phyloP scores from a whole-genome alignment of 345 rosid species.

The Psidium friedrichsthalianum region DNA sequence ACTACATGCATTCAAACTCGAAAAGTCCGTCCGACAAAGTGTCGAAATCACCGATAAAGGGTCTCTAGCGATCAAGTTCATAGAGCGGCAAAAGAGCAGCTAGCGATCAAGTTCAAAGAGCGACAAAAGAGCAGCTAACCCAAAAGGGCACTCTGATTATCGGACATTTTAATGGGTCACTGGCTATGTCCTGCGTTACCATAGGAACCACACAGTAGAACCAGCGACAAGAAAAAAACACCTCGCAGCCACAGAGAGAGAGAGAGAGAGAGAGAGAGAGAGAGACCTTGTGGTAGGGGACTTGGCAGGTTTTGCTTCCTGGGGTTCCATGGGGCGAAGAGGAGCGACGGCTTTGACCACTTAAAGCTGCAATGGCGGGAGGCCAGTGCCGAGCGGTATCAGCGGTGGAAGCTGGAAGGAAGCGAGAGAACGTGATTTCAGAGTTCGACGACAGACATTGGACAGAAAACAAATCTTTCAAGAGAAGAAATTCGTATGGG shows the following conservation, averaged over 20 bases:
- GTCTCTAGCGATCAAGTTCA: neutral
- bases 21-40: neutral
- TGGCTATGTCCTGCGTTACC: neutral
- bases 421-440: neutral
- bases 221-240: neutral
- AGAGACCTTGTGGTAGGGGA: neutral
- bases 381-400: neutral
- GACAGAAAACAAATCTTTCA: neutral
- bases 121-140: no score
- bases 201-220: neutral
- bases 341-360: neutral
- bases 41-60: neutral
- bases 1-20: neutral
- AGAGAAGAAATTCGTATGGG: neutral
- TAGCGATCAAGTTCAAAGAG: no score
- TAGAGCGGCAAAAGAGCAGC: neutral
- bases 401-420: neutral
- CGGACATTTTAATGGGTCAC: neutral
- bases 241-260: neutral
- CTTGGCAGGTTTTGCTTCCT: neutral
- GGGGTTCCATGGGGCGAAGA: neutral
- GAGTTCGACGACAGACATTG: neutral
- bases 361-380: neutral
- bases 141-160: neutral
- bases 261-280: neutral